A percentile compares a stretch with the other conserved stretches of the same genome.
Conservation (phyloP, 306 rosid genomes). For the Pueraria montana region DNA sequence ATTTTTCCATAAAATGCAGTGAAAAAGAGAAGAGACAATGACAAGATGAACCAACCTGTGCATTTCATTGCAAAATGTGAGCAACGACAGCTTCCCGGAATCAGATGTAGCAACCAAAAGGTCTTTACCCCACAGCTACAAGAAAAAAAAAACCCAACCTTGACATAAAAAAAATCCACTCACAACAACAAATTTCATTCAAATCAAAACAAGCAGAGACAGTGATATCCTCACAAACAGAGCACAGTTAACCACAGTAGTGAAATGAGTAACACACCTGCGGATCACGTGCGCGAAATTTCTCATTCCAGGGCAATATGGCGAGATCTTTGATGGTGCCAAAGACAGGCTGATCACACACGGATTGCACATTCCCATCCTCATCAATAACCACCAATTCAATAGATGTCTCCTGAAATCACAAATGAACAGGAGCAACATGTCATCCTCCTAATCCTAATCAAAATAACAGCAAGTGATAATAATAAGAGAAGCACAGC, state of each 20-base stretch:
- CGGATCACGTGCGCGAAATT: conserved; percentile 56
- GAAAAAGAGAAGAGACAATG: conserved; percentile 1
- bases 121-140: conserved; percentile 85
- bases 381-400: conserved; percentile 83
- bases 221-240: background rate
- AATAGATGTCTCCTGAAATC: conserved; percentile 86
- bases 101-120: conserved; percentile 87
- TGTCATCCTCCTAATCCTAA: background rate
- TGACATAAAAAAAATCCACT: background rate
- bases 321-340: conserved; percentile 92
- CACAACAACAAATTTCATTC: conserved; percentile 11
- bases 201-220: background rate
- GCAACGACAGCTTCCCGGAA: conserved; percentile 94
- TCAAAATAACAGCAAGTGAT: background rate
- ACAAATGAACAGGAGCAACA: conserved; percentile 32
- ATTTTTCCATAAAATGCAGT: background rate
- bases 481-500: conserved; percentile 9
- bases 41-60: conserved; percentile 66
- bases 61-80: conserved; percentile 94
- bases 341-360: conserved; percentile 92
- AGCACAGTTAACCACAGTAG: background rate
- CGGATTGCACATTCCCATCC: conserved; percentile 84
- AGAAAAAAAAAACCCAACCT: conserved; percentile 28
- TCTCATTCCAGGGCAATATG: conserved; percentile 84
- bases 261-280: conserved; percentile 59